A percentile compares a stretch with the other conserved stretches of the same genome.
These are phyloP conservation scores for Osmanthus fragrans DNA, from an alignment of 257 asterid genomes.

Conservation along the genomic window DNA sequence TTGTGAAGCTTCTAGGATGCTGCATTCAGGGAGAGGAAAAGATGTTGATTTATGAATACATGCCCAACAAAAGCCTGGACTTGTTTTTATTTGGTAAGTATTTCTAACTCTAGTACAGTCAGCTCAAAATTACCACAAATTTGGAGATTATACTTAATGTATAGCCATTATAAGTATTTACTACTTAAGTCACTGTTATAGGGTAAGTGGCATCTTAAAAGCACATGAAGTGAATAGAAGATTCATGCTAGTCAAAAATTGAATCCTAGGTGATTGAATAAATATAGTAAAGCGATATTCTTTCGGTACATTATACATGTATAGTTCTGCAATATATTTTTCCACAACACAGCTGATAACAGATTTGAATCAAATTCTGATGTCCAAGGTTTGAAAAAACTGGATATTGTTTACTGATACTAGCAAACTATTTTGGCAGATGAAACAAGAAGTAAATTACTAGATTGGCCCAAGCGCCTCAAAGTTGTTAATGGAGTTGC, in stretches of 20 bases:
- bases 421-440: neutral
- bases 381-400: neutral
- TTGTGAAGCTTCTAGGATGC: conserved; percentile 40
- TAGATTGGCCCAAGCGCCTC: conserved; percentile 5
- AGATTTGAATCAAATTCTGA: neutral
- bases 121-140: neutral
- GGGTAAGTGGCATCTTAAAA: neutral
- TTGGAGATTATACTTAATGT: neutral
- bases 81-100: conserved; percentile 29
- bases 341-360: neutral
- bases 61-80: conserved; percentile 40
- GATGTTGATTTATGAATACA: conserved; percentile 39
- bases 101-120: neutral
- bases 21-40: conserved; percentile 36
- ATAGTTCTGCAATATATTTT: neutral
- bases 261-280: neutral
- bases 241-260: neutral
- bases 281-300: neutral
- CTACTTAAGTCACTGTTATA: no score
- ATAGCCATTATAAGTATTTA: neutral
- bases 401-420: neutral
- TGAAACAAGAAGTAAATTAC: neutral
- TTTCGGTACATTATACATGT: neutral
- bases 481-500: conserved; percentile 30
- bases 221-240: neutral